Conservation (phyloP, 768 basidiomycete genomes). For the Rhizopogon vesiculosus region DNA sequence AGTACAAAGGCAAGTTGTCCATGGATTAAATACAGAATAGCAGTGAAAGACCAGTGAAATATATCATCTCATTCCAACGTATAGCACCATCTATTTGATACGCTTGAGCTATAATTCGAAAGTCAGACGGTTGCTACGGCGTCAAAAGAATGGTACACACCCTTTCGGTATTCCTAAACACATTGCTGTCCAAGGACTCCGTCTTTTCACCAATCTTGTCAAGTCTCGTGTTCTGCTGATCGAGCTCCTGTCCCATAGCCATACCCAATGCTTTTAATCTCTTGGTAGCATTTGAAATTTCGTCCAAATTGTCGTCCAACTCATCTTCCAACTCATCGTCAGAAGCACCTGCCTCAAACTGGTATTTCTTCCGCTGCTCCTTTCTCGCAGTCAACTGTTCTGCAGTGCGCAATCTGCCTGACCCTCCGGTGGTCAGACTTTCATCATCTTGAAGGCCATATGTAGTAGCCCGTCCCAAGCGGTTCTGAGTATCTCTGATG, state of each 20-base stretch:
- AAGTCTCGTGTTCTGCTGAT: conserved; percentile 79
- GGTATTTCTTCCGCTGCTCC: conserved; percentile 77
- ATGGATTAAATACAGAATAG: background rate
- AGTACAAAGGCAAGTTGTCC: background rate
- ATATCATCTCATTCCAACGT: background rate
- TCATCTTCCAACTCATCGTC: conserved; percentile 97
- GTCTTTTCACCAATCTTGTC: conserved; percentile 77
- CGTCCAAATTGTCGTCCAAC: conserved; percentile 86
- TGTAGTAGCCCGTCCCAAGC: conserved; percentile 69
- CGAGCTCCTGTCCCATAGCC: conserved; percentile 86
- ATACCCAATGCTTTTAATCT: conserved; percentile 72
- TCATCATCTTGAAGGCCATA: conserved; percentile 52
- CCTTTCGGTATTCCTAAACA: conserved; percentile 79
- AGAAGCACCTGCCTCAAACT: conserved; percentile 86
- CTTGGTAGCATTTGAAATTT: conserved; percentile 74
- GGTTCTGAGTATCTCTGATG: conserved; percentile 81
- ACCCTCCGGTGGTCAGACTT: conserved; percentile 21
- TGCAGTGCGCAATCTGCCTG: conserved; percentile 40
- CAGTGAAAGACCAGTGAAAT: background rate
- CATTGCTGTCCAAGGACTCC: conserved; percentile 63
- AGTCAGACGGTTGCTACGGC: conserved; percentile 4
- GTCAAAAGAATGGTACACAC: conserved; percentile 36
- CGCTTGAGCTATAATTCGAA: conserved; percentile 46
- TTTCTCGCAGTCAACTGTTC: conserved; percentile 53
- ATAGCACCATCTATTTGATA: conserved; percentile 39